Conservation (phyloP, 805 yeast genomes). For the Hagleromyces aurorensis region DNA sequence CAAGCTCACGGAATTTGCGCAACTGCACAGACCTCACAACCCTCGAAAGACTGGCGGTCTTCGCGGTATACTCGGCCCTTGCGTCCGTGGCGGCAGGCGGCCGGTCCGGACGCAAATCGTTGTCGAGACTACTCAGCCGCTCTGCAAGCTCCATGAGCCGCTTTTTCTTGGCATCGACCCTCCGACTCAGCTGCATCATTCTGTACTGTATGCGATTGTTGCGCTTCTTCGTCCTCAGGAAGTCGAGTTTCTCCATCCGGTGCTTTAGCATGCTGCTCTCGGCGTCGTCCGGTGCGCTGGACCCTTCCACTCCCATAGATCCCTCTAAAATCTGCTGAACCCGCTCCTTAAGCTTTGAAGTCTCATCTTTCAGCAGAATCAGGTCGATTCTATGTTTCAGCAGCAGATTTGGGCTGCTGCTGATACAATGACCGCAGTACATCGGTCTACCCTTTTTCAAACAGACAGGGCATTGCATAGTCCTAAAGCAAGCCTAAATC, state of each 20-base stretch:
- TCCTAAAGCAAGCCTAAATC: too few species aligned
- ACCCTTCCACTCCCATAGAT: background rate
- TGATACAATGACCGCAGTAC: constrained; percentile 25
- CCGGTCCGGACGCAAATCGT: too few species aligned
- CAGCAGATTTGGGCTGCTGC: constrained; percentile 20
- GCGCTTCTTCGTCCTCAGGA: constrained; percentile 13
- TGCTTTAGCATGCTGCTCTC: constrained; percentile 12
- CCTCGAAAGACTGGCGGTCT: too few species aligned
- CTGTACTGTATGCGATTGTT: constrained; percentile 14
- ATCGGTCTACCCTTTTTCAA: constrained; percentile 12
- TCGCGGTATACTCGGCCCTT: too few species aligned
- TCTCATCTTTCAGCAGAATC: constrained; percentile 10
- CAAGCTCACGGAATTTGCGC: too few species aligned
- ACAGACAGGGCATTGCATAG: constrained; percentile 20
- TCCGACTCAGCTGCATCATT: constrained; percentile 6
- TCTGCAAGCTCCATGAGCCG: constrained; percentile 1
- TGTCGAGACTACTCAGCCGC: background rate
- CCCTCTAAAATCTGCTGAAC: constrained; percentile 16
- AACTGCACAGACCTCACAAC: too few species aligned
- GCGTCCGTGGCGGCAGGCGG: too few species aligned
- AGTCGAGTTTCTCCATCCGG: constrained; percentile 10
- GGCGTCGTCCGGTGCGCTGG: constrained; percentile 1
- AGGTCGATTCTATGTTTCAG: constrained; percentile 15
- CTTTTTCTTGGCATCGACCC: constrained; percentile 8
- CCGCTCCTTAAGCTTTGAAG: constrained; percentile 9